phyloP scores from a whole-genome alignment of 495 filamentous ascomycete species.

The Aspergillus leporis region DNA sequence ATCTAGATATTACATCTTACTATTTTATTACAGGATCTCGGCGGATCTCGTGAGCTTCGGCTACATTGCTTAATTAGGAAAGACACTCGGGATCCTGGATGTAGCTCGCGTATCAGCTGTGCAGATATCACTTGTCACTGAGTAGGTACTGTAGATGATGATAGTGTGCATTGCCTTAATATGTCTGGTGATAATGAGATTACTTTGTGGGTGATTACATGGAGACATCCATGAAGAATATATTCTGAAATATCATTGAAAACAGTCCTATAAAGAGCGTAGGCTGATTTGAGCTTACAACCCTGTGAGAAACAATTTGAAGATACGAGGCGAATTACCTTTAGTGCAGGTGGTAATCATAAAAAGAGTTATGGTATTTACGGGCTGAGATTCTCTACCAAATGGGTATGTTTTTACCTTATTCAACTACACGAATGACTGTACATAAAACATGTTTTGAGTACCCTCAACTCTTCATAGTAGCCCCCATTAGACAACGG shows the following conservation, averaged over 20 bases:
- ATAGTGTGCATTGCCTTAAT: not conserved
- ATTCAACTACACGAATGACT: too few species aligned
- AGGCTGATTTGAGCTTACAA: too few species aligned
- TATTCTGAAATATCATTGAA: too few species aligned
- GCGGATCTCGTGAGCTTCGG: conserved; percentile 8
- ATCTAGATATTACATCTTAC: not conserved
- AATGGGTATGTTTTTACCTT: too few species aligned
- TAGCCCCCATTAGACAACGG: too few species aligned
- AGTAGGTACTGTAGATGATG: not conserved
- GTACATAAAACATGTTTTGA: too few species aligned
- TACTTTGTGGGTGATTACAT: too few species aligned
- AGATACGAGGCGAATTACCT: not conserved
- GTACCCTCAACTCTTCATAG: too few species aligned
- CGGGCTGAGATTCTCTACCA: too few species aligned
- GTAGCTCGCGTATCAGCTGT: not conserved
- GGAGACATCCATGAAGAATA: not conserved
- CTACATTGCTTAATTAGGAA: conserved; percentile 4
- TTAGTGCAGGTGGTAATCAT: too few species aligned
- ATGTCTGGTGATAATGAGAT: not conserved
- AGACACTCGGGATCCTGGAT: not conserved
- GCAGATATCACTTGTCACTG: conserved; percentile 2
- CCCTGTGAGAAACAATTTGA: not conserved
- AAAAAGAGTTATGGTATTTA: too few species aligned
- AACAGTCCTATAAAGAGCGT: too few species aligned
- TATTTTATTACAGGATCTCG: conserved; percentile 3